A percentile compares a stretch with the other conserved stretches of the same genome.
Conservation (phyloP, 1,284 basidiomycete species). For the Vanrija pseudolonga region DNA sequence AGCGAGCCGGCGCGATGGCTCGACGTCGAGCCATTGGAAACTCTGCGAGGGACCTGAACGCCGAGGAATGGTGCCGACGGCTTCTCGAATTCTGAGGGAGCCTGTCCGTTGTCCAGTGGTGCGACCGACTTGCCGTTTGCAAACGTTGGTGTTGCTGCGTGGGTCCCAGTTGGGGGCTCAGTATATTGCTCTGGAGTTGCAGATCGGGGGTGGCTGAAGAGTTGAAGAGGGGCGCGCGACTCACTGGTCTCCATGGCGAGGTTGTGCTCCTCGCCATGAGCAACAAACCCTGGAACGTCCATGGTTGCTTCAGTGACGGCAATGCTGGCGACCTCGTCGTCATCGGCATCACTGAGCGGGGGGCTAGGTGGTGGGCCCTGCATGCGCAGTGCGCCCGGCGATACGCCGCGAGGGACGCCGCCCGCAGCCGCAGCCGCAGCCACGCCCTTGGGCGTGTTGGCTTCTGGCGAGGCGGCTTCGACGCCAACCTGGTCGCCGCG, state of each 20-base stretch:
- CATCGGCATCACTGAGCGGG: slow-evolving; percentile 33
- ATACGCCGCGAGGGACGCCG: not conserved
- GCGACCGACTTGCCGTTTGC: not conserved
- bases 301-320: slow-evolving; percentile 9
- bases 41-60: slow-evolving; percentile 8
- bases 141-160: not conserved
- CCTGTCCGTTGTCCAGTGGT: not conserved
- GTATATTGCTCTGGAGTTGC: not conserved
- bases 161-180: not conserved
- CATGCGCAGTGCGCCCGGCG: slow-evolving; percentile 19
- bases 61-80: slow-evolving; percentile 8
- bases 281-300: not conserved
- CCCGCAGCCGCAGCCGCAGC: not conserved
- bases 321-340: slow-evolving; percentile 7
- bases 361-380: slow-evolving; percentile 46
- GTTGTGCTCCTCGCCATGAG: not conserved
- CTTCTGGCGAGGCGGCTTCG: not conserved
- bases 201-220: not conserved
- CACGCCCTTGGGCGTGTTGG: not conserved
- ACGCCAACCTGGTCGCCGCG: slow-evolving; percentile 10
- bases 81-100: too few relatives aligned
- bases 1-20: slow-evolving; percentile 36
- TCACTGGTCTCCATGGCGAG: too few relatives aligned
- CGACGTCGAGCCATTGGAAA: slow-evolving; percentile 27
- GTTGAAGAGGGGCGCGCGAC: too few relatives aligned